Evolutionary conservation across 2,329 filamentous ascomycete species (phyloP), one percentile per base, ranked within the genome.

Genomic region (Chlorencoelia australis): DNA sequence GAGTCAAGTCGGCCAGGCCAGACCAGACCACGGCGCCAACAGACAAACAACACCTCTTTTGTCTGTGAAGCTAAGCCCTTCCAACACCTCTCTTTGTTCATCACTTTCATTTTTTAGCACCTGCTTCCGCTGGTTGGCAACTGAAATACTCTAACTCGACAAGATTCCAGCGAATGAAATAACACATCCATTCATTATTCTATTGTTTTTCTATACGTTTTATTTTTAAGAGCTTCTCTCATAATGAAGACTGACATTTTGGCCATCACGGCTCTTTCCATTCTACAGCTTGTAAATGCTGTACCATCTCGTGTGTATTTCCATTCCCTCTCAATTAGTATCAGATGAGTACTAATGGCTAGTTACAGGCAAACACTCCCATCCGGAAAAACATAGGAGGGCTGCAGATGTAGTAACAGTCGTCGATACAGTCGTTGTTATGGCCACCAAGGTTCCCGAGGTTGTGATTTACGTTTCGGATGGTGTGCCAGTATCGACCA

Each of bases 381-480:
- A 55, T 29, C 43, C 43, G 28, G 46, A 50, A 26, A 30, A 47
- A 29, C 45, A 49, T 26, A 42, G 27, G 17, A 52, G 55, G 45
- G 53, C 47, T 37, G 47, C 50, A 40, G 47, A 45, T 10, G 36
- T 49, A 20, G 56, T 49, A 50, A 60, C 44, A 51, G 58, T 52
- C 48, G 58, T 51, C 52, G 48, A 41, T 53, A 62, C 51, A 17
- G 48, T 42, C 48, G 58, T 45, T 56, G 58, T 64, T 25, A 59
- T 66, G 16, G 41, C 42, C n/a, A 36, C 44, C 9, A 35, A 45
- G 10, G 46, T 62, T 7, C 62, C 65, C 5, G 60, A 69, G 40
- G 65, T 68, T 15, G 65, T 81, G 48, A 66, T 81, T 49, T 80
- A 71, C 57, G 71, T 80, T 30, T 59, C 69, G 45, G 54, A 68